A percentile compares a stretch with the other conserved stretches of the same genome.
Evolutionary conservation across 257 asterid species (phyloP).

Genomic region (Galeopsis tetrahit): DNA sequence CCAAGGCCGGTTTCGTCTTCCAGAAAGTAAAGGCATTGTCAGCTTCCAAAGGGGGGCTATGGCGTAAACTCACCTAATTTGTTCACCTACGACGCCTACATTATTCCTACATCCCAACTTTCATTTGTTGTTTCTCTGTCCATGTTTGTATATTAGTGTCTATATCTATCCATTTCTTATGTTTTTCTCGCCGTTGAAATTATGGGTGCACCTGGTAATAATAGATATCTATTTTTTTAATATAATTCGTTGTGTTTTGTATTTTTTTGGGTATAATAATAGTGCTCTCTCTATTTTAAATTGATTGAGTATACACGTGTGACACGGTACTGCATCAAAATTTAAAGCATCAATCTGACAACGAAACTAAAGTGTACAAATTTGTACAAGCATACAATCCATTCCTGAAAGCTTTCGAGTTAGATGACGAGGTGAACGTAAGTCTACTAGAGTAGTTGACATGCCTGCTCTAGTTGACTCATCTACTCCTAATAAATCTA

Average conservation of each 20-base stretch:
- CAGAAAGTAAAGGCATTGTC: slow-evolving; percentile 75
- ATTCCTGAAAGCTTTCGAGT: too few relatives aligned
- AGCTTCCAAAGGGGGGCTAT: slow-evolving; percentile 57
- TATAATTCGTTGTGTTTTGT: neutral
- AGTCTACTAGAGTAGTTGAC: too few relatives aligned
- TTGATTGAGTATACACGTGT: neutral
- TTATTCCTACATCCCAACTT: slow-evolving; percentile 9
- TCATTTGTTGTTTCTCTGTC: neutral
- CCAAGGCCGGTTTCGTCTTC: slow-evolving; percentile 84
- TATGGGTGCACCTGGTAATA: neutral
- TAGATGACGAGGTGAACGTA: too few relatives aligned
- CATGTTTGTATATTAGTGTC: slow-evolving; percentile 19
- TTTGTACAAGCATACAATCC: too few relatives aligned
- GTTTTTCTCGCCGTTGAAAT: neutral
- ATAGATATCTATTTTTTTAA: neutral
- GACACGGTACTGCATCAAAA: neutral
- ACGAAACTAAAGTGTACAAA: too few relatives aligned
- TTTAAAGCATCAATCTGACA: too few relatives aligned
- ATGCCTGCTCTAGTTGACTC: too few relatives aligned
- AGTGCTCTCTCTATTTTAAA: neutral
- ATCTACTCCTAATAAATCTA: too few relatives aligned
- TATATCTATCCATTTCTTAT: slow-evolving; percentile 24
- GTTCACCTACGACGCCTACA: neutral
- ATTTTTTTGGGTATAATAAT: neutral
- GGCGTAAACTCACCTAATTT: slow-evolving; percentile 84